Percentiles rank a stretch among this genome's conserved stretches.
phyloP scores from a whole-genome alignment of 352 stramenopile genomes.

The Lagenidium sp. region DNA sequence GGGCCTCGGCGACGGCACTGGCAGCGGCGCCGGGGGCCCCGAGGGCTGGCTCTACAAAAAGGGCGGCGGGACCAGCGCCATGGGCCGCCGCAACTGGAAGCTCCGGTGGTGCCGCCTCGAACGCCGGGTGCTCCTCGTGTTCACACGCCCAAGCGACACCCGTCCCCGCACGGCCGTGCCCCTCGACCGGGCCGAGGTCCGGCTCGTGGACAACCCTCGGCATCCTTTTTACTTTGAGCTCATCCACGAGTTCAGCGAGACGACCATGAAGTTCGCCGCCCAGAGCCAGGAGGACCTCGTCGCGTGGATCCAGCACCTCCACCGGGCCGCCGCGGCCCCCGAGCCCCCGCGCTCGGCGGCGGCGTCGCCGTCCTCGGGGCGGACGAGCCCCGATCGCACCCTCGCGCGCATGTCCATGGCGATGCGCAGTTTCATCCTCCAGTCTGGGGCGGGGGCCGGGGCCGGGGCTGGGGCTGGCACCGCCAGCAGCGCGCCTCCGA shows the following conservation, averaged over 20 bases:
- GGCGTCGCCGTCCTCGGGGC: not conserved
- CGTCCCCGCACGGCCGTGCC: slow-evolving; percentile 54
- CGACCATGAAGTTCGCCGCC: slow-evolving; percentile 66
- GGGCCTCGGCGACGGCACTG: slow-evolving; percentile 4
- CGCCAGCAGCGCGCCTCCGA: too few species aligned
- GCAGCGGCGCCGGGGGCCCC: not conserved
- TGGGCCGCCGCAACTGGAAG: slow-evolving; percentile 72
- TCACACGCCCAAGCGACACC: slow-evolving; percentile 34
- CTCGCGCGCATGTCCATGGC: slow-evolving; percentile 63
- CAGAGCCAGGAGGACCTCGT: slow-evolving; percentile 50
- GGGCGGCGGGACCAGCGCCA: slow-evolving; percentile 58
- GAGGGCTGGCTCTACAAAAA: slow-evolving; percentile 79
- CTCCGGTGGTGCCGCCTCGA: slow-evolving; percentile 72
- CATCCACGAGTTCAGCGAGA: slow-evolving; percentile 59
- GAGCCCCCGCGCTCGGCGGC: slow-evolving; percentile 28
- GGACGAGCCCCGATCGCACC: slow-evolving; percentile 23
- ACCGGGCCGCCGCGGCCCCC: slow-evolving; percentile 31
- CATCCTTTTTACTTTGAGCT: slow-evolving; percentile 80
- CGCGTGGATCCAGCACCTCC: slow-evolving; percentile 46
- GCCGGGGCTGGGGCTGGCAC: not conserved
- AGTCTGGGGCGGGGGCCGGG: slow-evolving; percentile 14
- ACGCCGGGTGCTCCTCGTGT: slow-evolving; percentile 64
- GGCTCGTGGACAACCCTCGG: slow-evolving; percentile 54
- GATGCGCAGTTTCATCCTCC: slow-evolving; percentile 72
- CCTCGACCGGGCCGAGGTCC: slow-evolving; percentile 52